Conservation (phyloP, 1,284 basidiomycete species). For the Leccinum idahoense region DNA sequence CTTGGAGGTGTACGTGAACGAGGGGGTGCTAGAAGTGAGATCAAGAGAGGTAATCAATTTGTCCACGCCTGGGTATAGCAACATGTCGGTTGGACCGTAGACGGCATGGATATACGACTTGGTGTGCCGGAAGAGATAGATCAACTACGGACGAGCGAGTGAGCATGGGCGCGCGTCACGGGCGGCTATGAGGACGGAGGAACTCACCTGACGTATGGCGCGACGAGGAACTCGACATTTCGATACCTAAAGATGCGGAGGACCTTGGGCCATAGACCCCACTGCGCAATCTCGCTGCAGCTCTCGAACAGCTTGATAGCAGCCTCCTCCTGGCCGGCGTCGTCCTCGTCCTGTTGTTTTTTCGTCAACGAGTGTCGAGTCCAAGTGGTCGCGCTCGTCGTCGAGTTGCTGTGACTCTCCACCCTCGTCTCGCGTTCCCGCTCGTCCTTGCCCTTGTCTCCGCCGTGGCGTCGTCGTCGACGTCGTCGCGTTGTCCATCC, state of each 20-base stretch:
- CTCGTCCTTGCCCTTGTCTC: too few species aligned
- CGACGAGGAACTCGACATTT: constrained; percentile 83
- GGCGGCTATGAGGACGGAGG: not conserved
- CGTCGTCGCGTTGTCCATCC: too few species aligned
- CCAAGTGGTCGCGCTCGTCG: too few species aligned
- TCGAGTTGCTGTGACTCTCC: too few species aligned
- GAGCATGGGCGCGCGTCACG: not conserved
- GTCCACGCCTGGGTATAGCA: constrained; percentile 89
- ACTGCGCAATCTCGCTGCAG: constrained; percentile 60
- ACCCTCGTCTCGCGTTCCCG: too few species aligned
- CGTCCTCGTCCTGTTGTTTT: too few species aligned
- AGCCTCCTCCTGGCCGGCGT: constrained; percentile 73
- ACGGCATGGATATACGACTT: constrained; percentile 95
- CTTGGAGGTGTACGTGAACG: constrained; percentile 85
- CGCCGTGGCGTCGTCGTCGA: too few species aligned
- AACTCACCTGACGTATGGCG: constrained; percentile 86
- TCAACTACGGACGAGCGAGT: constrained; percentile 54
- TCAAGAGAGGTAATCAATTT: constrained; percentile 88
- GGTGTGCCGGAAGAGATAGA: constrained; percentile 89
- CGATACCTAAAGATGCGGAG: constrained; percentile 91
- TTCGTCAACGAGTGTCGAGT: too few species aligned
- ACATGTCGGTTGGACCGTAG: constrained; percentile 85
- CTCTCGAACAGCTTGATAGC: constrained; percentile 80
- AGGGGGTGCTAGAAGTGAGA: constrained; percentile 46
- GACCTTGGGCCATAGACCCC: constrained; percentile 92